phyloP scores from a whole-genome alignment of 2,329 filamentous ascomycete genomes.

The Fusarium torreyae region DNA sequence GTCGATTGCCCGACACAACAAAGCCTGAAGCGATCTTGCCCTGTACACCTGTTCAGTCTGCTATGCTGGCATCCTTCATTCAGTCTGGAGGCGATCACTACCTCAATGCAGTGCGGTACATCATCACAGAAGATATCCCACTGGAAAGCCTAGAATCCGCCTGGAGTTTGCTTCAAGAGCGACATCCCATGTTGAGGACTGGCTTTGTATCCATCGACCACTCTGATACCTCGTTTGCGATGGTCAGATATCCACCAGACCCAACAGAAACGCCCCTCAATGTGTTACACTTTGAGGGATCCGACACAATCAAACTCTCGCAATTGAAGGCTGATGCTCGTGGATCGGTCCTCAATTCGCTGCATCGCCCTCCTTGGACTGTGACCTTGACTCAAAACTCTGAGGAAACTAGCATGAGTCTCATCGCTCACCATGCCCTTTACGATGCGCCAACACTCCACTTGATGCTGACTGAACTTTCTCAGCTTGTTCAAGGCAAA shows the following conservation, averaged over 20 bases:
- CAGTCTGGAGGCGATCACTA: constrained; percentile 78
- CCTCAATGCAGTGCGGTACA: constrained; percentile 78
- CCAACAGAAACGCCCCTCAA: constrained; percentile 33
- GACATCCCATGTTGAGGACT: constrained; percentile 81
- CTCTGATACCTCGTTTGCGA: constrained; percentile 75
- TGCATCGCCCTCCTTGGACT: constrained; percentile 75
- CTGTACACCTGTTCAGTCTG: constrained; percentile 84
- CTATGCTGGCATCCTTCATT: constrained; percentile 83
- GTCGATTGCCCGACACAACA: constrained; percentile 33
- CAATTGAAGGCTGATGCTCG: constrained; percentile 57
- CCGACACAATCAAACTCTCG: constrained; percentile 49
- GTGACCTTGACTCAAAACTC: constrained; percentile 63
- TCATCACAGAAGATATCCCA: constrained; percentile 60
- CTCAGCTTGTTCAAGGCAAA: constrained; percentile 45
- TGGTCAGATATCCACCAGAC: constrained; percentile 72
- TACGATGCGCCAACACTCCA: constrained; percentile 87
- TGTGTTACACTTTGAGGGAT: not conserved
- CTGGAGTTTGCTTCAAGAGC: constrained; percentile 69
- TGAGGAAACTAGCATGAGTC: constrained; percentile 54
- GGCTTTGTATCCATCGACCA: constrained; percentile 78
- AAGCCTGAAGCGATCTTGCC: constrained; percentile 75
- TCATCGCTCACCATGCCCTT: constrained; percentile 81
- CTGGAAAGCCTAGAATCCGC: constrained; percentile 64
- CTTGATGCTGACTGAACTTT: constrained; percentile 74
- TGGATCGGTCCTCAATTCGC: constrained; percentile 55